Percentiles rank a stretch among this genome's conserved stretches.
phyloP scores from a whole-genome alignment of 2,329 filamentous ascomycete species.

The Ophiostoma fasciatum region DNA sequence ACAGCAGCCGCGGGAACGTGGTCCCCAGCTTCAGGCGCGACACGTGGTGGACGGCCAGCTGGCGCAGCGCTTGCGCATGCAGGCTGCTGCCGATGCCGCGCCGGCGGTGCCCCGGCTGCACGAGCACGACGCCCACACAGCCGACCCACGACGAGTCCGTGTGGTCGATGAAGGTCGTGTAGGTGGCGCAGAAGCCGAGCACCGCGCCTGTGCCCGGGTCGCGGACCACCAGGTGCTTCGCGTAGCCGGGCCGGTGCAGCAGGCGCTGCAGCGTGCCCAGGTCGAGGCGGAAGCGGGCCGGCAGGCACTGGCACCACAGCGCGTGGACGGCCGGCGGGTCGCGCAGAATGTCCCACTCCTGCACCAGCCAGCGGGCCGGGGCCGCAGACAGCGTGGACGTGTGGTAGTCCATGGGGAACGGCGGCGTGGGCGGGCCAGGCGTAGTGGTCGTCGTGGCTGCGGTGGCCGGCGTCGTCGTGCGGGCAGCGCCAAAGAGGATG shows the following conservation, averaged over 20 bases:
- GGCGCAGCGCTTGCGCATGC: conserved; percentile 33
- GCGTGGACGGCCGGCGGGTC: conserved; percentile 27
- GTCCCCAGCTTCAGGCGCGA: conserved; percentile 40
- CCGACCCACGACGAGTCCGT: conserved; percentile 37
- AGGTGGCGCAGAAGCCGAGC: conserved; percentile 46
- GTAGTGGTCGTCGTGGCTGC: too few species aligned
- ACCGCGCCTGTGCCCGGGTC: conserved; percentile 27
- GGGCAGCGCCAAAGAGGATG: conserved; percentile 28
- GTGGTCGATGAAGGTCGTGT: conserved; percentile 40
- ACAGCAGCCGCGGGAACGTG: conserved; percentile 42
- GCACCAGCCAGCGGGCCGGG: conserved; percentile 26
- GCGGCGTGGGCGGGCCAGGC: background rate
- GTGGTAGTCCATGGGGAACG: conserved; percentile 17
- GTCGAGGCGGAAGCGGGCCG: conserved; percentile 30
- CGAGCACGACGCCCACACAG: conserved; percentile 38
- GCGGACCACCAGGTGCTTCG: conserved; percentile 41
- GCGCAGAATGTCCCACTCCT: conserved; percentile 23
- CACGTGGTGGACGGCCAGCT: conserved; percentile 34
- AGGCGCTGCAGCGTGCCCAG: conserved; percentile 27
- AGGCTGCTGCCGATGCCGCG: conserved; percentile 38
- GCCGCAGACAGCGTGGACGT: too few species aligned
- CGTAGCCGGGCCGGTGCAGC: conserved; percentile 38
- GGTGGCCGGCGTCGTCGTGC: conserved; percentile 2
- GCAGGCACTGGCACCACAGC: conserved; percentile 32
- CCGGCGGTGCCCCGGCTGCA: conserved; percentile 30